These are phyloP conservation scores for Spathaspora sp. DNA, from an alignment of 1,139 yeast species.

Conservation along the genomic window DNA sequence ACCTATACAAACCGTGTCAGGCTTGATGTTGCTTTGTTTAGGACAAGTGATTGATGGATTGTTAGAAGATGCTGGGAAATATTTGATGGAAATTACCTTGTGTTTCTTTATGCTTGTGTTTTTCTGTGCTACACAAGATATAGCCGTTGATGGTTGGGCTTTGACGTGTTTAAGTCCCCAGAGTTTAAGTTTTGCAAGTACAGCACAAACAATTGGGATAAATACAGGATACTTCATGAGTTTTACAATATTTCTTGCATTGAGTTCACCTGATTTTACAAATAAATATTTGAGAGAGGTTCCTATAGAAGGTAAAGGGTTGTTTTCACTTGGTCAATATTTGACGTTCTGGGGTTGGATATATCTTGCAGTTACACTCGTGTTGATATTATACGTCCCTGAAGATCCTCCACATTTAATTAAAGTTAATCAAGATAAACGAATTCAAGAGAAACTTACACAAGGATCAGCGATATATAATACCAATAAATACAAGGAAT, in stretches of 20 bases:
- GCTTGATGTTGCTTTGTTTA: constrained; percentile 61
- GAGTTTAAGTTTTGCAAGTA: constrained; percentile 89
- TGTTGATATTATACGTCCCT: constrained; percentile 54
- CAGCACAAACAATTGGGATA: constrained; percentile 95
- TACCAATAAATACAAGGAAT: constrained; percentile 23
- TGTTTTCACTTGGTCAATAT: constrained; percentile 72
- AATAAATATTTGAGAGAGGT: constrained; percentile 69
- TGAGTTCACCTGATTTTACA: constrained; percentile 90
- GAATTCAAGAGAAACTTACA: constrained; percentile 31
- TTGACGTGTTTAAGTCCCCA: constrained; percentile 77
- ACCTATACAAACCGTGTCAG: constrained; percentile 82
- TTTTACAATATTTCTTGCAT: constrained; percentile 86
- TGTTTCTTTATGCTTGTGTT: constrained; percentile 77
- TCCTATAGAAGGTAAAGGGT: constrained; percentile 60
- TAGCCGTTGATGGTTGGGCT: constrained; percentile 99
- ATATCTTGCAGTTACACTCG: constrained; percentile 64
- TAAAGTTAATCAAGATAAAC: constrained; percentile 24
- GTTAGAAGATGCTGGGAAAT: constrained; percentile 54
- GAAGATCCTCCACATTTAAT: constrained; percentile 63
- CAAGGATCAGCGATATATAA: constrained; percentile 29
- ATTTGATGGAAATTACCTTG: constrained; percentile 54
- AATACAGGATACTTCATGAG: constrained; percentile 91
- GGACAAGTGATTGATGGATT: constrained; percentile 61
- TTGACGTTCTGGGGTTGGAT: constrained; percentile 75
- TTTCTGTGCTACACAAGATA: constrained; percentile 96